phyloP scores from a whole-genome alignment of 306 rosid genomes.

The Rosa lucieae region DNA sequence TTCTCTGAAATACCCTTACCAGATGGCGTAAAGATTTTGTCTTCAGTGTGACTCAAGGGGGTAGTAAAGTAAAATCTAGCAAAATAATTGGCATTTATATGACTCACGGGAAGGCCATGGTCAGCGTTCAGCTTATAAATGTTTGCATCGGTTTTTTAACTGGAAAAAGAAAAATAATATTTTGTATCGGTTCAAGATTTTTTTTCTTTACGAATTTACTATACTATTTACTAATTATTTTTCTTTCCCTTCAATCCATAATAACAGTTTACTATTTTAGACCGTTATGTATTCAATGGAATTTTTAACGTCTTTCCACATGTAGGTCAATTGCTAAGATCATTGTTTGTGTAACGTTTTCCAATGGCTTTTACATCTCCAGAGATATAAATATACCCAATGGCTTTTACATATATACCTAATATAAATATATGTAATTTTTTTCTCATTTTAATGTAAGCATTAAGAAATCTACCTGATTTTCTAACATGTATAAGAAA shows the following conservation, averaged over 20 bases:
- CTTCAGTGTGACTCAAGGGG: background rate
- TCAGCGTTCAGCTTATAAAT: background rate
- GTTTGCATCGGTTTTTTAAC: background rate
- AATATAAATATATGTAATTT: background rate
- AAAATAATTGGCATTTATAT: background rate
- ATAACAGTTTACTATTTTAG: background rate
- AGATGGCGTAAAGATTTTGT: background rate
- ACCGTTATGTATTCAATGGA: background rate
- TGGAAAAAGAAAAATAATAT: background rate
- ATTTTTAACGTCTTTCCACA: background rate
- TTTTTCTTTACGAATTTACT: background rate
- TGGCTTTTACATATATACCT: background rate
- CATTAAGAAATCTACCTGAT: background rate
- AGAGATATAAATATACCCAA: background rate
- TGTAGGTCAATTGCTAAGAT: background rate
- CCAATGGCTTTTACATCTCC: background rate
- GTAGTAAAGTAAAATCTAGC: background rate
- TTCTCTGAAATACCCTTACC: background rate
- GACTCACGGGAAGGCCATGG: constrained; percentile 14
- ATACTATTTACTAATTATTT: background rate
- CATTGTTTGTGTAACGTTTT: background rate
- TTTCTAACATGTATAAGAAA: background rate
- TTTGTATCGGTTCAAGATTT: constrained; percentile 8
- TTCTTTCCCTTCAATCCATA: background rate
- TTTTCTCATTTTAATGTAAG: background rate